phyloP scores from a whole-genome alignment of 1,284 basidiomycete genomes.

The Ceratobasidium sp. region DNA sequence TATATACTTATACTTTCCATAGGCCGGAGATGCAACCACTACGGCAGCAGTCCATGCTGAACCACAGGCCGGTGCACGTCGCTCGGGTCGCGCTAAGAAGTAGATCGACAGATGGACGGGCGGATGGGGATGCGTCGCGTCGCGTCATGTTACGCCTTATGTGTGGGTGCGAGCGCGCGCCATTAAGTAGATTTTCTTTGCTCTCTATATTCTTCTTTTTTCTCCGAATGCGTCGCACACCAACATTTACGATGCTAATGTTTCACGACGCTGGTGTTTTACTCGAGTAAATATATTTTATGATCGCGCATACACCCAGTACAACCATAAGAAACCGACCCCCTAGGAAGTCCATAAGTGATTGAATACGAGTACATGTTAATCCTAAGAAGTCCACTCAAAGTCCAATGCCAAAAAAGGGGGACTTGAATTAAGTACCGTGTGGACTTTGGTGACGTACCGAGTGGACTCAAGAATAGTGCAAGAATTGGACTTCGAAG shows the following conservation, averaged over 20 bases:
- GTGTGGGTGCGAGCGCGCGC: not conserved
- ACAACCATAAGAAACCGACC: not conserved
- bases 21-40: not conserved
- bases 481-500: too few relatives aligned
- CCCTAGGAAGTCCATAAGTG: conserved; percentile 6
- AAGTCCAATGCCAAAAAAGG: too few relatives aligned
- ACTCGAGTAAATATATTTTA: not conserved
- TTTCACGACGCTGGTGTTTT: not conserved
- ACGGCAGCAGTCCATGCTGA: not conserved
- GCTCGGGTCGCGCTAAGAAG: not conserved
- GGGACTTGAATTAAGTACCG: too few relatives aligned
- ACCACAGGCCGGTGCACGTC: not conserved
- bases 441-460: too few relatives aligned
- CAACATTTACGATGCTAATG: conserved; percentile 10
- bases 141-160: not conserved
- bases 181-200: not conserved
- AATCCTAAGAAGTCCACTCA: too few relatives aligned
- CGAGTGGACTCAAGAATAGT: too few relatives aligned
- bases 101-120: too few relatives aligned
- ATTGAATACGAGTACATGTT: too few relatives aligned
- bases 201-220: not conserved
- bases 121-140: too few relatives aligned
- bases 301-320: conserved; percentile 2
- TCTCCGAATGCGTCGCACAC: not conserved
- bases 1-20: not conserved